Conservation (phyloP, 148 eudicot species). For the Rhododendron vialii region DNA sequence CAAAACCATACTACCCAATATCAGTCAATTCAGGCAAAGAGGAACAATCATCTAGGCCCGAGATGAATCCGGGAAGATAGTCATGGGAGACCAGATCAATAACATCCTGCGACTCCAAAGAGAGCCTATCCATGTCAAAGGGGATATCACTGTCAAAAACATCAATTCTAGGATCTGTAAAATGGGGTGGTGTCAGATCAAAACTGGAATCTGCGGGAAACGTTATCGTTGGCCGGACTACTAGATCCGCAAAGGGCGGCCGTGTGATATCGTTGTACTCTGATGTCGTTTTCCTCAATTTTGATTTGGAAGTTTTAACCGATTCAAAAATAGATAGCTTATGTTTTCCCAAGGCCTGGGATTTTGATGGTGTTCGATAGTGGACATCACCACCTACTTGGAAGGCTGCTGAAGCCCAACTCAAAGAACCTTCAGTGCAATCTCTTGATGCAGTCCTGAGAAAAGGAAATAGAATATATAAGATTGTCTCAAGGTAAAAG, state of each 20-base stretch:
- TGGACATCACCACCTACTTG: slow-evolving; percentile 38
- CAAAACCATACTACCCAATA: slow-evolving; percentile 32
- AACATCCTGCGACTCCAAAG: slow-evolving; percentile 12
- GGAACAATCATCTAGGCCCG: slow-evolving; percentile 66
- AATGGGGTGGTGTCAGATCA: slow-evolving; percentile 19
- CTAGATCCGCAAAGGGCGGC: slow-evolving; percentile 24
- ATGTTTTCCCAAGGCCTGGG: slow-evolving; percentile 58
- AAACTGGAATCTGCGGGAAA: slow-evolving; percentile 15
- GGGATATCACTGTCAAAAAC: slow-evolving; percentile 10
- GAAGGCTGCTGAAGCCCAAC: slow-evolving; percentile 55
- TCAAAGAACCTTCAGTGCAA: slow-evolving; percentile 34
- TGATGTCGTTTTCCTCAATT: slow-evolving; percentile 44
- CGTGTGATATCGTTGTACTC: slow-evolving; percentile 31
- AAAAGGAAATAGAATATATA: not conserved
- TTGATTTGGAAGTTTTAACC: slow-evolving; percentile 55
- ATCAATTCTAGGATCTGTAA: slow-evolving; percentile 24
- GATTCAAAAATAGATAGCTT: slow-evolving; percentile 50
- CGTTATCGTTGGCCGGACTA: slow-evolving; percentile 18
- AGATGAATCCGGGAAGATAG: slow-evolving; percentile 39
- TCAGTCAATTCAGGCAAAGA: slow-evolving; percentile 49
- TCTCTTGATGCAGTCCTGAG: slow-evolving; percentile 50
- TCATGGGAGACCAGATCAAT: slow-evolving; percentile 36
- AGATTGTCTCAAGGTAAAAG: not conserved
- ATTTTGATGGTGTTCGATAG: slow-evolving; percentile 35
- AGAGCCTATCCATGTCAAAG: slow-evolving; percentile 21